Conservation (phyloP, 306 rosid species). For the Glycine soja region DNA sequence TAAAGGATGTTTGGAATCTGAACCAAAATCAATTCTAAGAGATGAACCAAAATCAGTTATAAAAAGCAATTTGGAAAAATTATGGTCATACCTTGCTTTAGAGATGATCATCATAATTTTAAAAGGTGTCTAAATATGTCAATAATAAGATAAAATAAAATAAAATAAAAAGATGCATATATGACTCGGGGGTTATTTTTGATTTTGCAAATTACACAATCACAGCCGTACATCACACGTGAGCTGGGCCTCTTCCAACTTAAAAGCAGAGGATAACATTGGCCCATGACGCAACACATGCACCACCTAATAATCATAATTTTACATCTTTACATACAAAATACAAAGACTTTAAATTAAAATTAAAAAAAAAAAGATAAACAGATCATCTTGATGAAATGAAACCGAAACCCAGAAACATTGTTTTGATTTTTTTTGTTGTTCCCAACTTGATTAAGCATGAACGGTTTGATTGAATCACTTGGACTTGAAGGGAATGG, state of each 20-base stretch:
- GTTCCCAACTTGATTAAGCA: constrained; percentile 13
- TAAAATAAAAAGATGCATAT: too few relatives aligned
- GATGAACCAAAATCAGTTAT: too few relatives aligned
- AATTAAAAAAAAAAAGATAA: not conserved
- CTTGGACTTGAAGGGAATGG: constrained; percentile 66
- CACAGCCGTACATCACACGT: constrained; percentile 51
- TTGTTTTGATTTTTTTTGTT: not conserved
- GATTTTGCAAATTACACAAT: constrained; percentile 50
- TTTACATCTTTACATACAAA: constrained; percentile 52
- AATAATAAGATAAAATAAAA: too few relatives aligned
- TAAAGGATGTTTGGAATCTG: too few relatives aligned
- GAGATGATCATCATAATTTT: too few relatives aligned
- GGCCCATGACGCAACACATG: constrained; percentile 47
- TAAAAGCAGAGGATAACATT: constrained; percentile 48
- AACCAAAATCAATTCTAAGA: too few relatives aligned
- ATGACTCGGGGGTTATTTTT: constrained; percentile 32
- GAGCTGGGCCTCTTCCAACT: constrained; percentile 49
- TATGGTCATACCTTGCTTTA: too few relatives aligned
- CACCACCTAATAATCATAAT: constrained; percentile 42
- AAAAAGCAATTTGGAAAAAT: too few relatives aligned
- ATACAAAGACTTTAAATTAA: constrained; percentile 23
- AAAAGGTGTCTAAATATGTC: too few relatives aligned
- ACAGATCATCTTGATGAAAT: constrained; percentile 24
- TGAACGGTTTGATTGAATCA: constrained; percentile 39
- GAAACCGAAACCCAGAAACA: constrained; percentile 48